These are phyloP conservation scores for Pythium pectinolyticum DNA, from an alignment of 352 stramenopile genomes.

Conservation along the genomic window DNA sequence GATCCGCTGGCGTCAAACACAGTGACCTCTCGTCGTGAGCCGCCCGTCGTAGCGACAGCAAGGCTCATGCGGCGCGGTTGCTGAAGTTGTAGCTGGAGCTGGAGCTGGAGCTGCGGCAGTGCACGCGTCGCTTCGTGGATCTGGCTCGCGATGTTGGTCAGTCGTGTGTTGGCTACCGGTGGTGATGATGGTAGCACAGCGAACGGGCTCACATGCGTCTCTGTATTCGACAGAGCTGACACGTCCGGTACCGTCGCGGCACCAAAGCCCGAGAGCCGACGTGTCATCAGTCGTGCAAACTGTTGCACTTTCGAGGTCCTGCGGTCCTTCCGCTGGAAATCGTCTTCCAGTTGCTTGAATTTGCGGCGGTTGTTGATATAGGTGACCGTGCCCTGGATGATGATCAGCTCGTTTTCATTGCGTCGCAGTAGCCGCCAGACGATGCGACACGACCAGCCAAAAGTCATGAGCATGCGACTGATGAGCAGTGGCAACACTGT, in stretches of 20 bases:
- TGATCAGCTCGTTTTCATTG: slow-evolving; percentile 24
- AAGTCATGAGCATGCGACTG: slow-evolving; percentile 21
- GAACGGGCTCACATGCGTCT: neutral
- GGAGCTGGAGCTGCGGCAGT: neutral
- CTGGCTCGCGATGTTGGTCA: slow-evolving; percentile 3
- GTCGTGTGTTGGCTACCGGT: slow-evolving; percentile 5
- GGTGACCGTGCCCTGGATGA: slow-evolving; percentile 31
- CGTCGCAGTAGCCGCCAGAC: slow-evolving; percentile 18
- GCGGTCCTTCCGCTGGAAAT: neutral
- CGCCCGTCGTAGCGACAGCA: too few relatives aligned
- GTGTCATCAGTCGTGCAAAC: neutral
- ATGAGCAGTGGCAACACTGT: slow-evolving; percentile 18
- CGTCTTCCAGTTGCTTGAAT: slow-evolving; percentile 15
- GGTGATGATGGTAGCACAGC: neutral
- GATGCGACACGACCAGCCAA: slow-evolving; percentile 29
- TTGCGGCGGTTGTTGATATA: slow-evolving; percentile 30
- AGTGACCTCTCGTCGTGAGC: neutral
- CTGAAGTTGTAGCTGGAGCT: too few relatives aligned
- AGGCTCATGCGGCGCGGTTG: too few relatives aligned
- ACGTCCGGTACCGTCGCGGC: neutral
- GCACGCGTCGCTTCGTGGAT: slow-evolving; percentile 3
- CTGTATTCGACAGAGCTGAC: neutral
- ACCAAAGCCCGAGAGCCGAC: neutral
- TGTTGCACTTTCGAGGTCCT: slow-evolving; percentile 2
- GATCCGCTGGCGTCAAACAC: neutral